Evolutionary conservation across 768 basidiomycete genomes (phyloP).

Genomic region (Tulasnella sp.): DNA sequence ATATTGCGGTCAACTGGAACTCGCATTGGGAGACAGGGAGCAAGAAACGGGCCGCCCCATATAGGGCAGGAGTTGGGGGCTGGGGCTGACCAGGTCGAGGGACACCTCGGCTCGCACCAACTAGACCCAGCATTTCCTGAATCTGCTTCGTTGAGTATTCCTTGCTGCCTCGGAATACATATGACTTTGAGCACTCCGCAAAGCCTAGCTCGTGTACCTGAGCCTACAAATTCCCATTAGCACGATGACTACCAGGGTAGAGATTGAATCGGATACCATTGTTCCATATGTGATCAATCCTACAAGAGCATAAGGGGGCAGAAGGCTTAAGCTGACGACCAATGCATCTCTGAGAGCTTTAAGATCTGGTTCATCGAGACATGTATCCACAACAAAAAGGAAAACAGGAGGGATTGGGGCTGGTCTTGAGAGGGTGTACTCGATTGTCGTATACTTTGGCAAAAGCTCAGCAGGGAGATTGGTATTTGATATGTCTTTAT

Average conservation of each 20-base stretch:
- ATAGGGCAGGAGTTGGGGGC: constrained; percentile 49
- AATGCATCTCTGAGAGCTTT: constrained; percentile 92
- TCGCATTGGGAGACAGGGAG: constrained; percentile 87
- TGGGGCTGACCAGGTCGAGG: constrained; percentile 77
- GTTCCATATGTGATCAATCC: constrained; percentile 95
- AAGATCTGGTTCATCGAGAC: constrained; percentile 88
- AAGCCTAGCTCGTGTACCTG: constrained; percentile 99
- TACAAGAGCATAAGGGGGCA: constrained; percentile 89
- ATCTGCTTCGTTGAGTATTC: constrained; percentile 95
- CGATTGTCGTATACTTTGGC: constrained; percentile 98
- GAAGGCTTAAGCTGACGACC: constrained; percentile 80
- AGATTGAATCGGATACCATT: constrained; percentile 50
- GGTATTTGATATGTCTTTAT: constrained; percentile 95
- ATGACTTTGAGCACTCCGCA: constrained; percentile 90
- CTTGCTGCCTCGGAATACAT: constrained; percentile 96
- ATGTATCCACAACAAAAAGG: constrained; percentile 94
- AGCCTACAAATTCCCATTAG: constrained; percentile 37
- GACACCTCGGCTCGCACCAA: constrained; percentile 63
- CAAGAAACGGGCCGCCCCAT: constrained; percentile 82
- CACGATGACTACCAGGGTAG: not conserved
- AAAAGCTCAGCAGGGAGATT: constrained; percentile 93
- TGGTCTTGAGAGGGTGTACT: constrained; percentile 91
- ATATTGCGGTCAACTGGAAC: constrained; percentile 86
- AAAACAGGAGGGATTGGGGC: constrained; percentile 92
- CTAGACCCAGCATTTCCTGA: constrained; percentile 92